Evolutionary conservation across 768 basidiomycete species (phyloP).

Genomic region (Fistulinella prunicolor): DNA sequence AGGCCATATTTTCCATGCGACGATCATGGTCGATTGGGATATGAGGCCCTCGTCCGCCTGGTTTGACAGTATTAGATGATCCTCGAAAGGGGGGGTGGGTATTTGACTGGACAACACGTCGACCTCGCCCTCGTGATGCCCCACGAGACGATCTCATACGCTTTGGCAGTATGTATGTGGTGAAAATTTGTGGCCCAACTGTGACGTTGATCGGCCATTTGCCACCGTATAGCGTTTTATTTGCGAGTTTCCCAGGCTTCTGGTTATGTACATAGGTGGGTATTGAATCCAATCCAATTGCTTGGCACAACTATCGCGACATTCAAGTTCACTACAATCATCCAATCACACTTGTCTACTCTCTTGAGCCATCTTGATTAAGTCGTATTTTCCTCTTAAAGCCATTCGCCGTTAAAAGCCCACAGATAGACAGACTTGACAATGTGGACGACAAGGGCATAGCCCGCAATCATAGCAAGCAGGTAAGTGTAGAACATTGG

Average conservation of each 20-base stretch:
- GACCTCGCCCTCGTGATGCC: slow-evolving; percentile 11
- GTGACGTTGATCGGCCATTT: neutral
- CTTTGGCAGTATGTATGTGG: neutral
- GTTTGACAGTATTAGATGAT: neutral
- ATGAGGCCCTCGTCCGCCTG: slow-evolving; percentile 1
- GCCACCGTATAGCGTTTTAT: too few relatives aligned
- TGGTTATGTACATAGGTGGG: neutral
- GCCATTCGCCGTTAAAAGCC: slow-evolving; percentile 32
- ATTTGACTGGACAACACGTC: slow-evolving; percentile 1
- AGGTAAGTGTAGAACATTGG: slow-evolving; percentile 30
- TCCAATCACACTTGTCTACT: neutral
- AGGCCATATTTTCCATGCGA: slow-evolving; percentile 65
- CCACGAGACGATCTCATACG: slow-evolving; percentile 15
- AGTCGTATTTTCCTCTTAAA: slow-evolving; percentile 6
- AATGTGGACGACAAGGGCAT: slow-evolving; percentile 27
- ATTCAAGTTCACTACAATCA: neutral
- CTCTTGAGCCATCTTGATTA: neutral
- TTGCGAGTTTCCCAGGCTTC: neutral
- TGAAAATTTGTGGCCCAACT: neutral
- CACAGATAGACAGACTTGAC: slow-evolving; percentile 27
- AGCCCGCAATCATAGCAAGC: slow-evolving; percentile 18
- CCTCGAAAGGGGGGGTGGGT: neutral
- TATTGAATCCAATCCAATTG: neutral
- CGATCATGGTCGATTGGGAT: slow-evolving; percentile 8
- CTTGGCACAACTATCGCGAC: neutral